Conservation (phyloP, 1,139 yeast genomes). For the Scheffersomyces lignicola region DNA sequence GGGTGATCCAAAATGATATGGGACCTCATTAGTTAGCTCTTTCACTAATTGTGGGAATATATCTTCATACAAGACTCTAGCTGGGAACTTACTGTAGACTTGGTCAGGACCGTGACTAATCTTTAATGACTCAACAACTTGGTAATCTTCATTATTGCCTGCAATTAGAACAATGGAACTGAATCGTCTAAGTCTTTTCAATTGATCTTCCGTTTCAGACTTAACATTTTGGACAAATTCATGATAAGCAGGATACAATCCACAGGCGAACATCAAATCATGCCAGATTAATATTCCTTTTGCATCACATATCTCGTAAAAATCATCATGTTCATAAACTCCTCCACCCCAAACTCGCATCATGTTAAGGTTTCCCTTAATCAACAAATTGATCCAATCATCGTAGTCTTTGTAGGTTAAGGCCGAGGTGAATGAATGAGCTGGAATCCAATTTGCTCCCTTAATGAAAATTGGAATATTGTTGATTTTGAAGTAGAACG, state of each 20-base stretch:
- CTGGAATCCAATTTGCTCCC: constrained; percentile 54
- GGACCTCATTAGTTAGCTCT: constrained; percentile 22
- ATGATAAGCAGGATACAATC: constrained; percentile 41
- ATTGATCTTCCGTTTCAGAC: constrained; percentile 33
- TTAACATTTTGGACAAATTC: constrained; percentile 28
- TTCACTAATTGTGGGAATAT: constrained; percentile 30
- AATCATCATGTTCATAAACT: constrained; percentile 38
- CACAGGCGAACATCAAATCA: constrained; percentile 56
- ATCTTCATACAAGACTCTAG: constrained; percentile 37
- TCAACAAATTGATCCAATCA: constrained; percentile 31
- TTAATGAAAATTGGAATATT: constrained; percentile 33
- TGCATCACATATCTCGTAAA: constrained; percentile 44
- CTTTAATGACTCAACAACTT: constrained; percentile 35
- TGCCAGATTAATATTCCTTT: constrained; percentile 49
- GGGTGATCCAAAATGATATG: constrained; percentile 45
- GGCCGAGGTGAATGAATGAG: constrained; percentile 36
- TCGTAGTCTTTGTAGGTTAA: constrained; percentile 31
- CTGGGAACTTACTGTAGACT: constrained; percentile 36
- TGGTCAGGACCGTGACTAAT: constrained; percentile 31
- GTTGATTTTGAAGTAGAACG: constrained; percentile 44
- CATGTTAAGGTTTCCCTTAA: constrained; percentile 43
- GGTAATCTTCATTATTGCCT: constrained; percentile 52
- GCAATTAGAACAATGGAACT: constrained; percentile 33
- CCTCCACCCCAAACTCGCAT: constrained; percentile 55
- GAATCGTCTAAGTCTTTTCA: constrained; percentile 36